phyloP scores from a whole-genome alignment of 176 grass and related monocot genomes.

The Juncus inflexus region DNA sequence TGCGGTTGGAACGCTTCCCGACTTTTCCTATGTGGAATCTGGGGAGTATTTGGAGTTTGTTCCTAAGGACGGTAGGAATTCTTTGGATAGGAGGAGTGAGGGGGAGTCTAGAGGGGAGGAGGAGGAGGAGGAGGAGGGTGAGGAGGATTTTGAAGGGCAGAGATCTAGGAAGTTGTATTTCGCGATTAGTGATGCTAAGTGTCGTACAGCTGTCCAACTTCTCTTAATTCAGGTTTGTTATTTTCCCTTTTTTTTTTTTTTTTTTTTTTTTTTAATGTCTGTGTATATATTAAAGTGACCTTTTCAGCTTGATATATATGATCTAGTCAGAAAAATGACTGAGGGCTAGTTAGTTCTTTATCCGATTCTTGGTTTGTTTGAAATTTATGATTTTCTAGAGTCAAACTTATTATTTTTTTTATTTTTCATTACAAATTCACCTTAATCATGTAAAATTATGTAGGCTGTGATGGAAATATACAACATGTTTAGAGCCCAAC shows the following conservation, averaged over 20 bases:
- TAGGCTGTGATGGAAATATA: conserved; percentile 99
- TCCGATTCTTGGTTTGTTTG: conserved; percentile 2
- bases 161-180: conserved; percentile 85
- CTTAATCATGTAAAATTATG: conserved; percentile 27
- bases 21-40: conserved; percentile 80
- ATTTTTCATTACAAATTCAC: conserved; percentile 1
- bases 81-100: conserved; percentile 48
- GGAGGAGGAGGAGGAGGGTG: conserved; percentile 53
- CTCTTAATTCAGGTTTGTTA: conserved; percentile 87
- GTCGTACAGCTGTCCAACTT: conserved; percentile 94
- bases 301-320: not conserved
- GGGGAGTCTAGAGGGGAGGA: conserved; percentile 43
- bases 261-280: conserved; percentile 10
- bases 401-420: conserved; percentile 9
- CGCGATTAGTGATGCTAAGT: conserved; percentile 91
- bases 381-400: not conserved
- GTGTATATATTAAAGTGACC: no score
- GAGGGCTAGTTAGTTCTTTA: not conserved
- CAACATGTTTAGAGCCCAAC: conserved; percentile 76
- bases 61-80: conserved; percentile 45
- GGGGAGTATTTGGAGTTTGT: conserved; percentile 66
- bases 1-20: conserved; percentile 75
- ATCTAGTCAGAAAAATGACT: not conserved
- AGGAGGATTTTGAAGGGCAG: conserved; percentile 54
- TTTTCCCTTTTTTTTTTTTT: conserved; percentile 18